phyloP scores from a whole-genome alignment of 1,284 basidiomycete species.

The Naganishia sp. region DNA sequence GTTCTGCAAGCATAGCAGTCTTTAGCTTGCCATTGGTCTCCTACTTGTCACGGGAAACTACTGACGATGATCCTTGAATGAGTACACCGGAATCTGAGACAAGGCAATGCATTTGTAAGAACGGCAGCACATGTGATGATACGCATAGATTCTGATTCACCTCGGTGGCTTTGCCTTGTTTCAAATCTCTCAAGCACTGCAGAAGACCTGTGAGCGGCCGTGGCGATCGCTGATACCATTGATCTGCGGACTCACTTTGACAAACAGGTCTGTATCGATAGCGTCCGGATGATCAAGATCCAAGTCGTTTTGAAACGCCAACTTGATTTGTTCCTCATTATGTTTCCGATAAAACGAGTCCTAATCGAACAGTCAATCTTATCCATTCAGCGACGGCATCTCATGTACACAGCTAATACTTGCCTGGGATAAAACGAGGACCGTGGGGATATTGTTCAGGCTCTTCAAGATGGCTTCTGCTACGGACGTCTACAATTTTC shows the following conservation, averaged over 20 bases:
- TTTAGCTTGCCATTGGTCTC: not conserved
- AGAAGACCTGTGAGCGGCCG: not conserved
- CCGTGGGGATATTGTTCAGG: slow-evolving; percentile 79
- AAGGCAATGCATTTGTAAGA: too few species aligned
- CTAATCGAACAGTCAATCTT: slow-evolving; percentile 53
- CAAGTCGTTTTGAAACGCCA: slow-evolving; percentile 79
- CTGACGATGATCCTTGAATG: slow-evolving; percentile 78
- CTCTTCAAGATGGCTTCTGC: slow-evolving; percentile 79
- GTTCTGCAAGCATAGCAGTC: slow-evolving; percentile 54
- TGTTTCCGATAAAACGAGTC: slow-evolving; percentile 92
- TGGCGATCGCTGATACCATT: too few species aligned
- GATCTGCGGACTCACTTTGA: slow-evolving; percentile 58
- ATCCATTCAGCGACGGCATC: too few species aligned
- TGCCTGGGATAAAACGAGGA: slow-evolving; percentile 77
- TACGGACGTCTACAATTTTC: slow-evolving; percentile 72
- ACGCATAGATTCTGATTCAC: slow-evolving; percentile 35
- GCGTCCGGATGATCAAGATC: slow-evolving; percentile 95
- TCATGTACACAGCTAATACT: slow-evolving; percentile 49
- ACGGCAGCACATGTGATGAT: too few species aligned
- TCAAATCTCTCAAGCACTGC: slow-evolving; percentile 81
- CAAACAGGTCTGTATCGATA: slow-evolving; percentile 86
- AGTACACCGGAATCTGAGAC: slow-evolving; percentile 79
- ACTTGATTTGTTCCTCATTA: slow-evolving; percentile 70
- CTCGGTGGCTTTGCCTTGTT: slow-evolving; percentile 64
- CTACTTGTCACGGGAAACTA: not conserved